Base-by-base conservation (phyloP, 2,329 filamentous ascomycete species). In the Alternaria conjuncta region DNA sequence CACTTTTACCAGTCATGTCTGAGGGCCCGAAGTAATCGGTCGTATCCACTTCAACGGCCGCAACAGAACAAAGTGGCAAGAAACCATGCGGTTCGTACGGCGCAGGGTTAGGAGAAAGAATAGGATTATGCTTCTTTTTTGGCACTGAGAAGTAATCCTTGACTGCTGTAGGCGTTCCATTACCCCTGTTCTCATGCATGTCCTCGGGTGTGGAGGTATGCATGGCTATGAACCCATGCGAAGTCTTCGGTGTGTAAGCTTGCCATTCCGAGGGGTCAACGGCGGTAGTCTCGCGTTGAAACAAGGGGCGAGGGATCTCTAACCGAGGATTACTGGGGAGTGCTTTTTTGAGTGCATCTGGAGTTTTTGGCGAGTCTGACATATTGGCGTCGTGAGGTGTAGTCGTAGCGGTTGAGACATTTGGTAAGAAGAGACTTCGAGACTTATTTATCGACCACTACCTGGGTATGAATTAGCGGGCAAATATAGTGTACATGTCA, bases 361-460 rank as follows among this genome's bases (percentile, higher is more conserved):
- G n/a, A 44, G 18, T 21, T 21, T 3, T 9, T 9, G 26, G 6
- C 6, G 47, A 30, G 12, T n/a, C 47, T 15, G 47, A 10, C 25
- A 30, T 21, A 0, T 0, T 15, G 2, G 25, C 4, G 26, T 21
- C 0, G 18, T 9, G 3, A 13, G 28, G 2, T 32, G 26, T 49
- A 7, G 6, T 12, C 13, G 41, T 10, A 13, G 28, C 7, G 8
- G 6, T 11, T 0, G 3, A 21, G 12, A 15, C 3, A 4, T 6
- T 1, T 32, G 2, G 26, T 5, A 5, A 5, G 0, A 13, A 32
- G 12, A 0, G 9, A 21, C 1, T 10, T 0, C 0, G 18, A 30
- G 18, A 1, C 8, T n/a, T 15, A 36, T 36, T 1, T n/a, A 36
- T 36, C 15, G 32, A n/a, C 7, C 15, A 3, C 32, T 36, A 36